phyloP scores from a whole-genome alignment of 192 early-diverging fungal species.

The Coemansia sp. region DNA sequence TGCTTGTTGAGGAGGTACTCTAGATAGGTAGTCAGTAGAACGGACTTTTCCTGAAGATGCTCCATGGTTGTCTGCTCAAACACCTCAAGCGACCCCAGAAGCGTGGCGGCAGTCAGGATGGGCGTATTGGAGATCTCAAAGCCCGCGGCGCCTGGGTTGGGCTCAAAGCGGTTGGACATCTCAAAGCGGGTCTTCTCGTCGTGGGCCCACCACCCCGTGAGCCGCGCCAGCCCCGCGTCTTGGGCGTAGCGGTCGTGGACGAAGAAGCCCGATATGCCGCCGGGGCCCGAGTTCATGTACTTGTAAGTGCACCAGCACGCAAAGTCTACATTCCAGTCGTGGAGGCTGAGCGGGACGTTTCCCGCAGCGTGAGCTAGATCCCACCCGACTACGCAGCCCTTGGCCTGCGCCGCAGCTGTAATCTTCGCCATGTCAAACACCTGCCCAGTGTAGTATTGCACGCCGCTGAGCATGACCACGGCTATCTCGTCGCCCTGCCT shows the following conservation, averaged over 20 bases:
- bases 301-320: slow-evolving; percentile 99
- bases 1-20: slow-evolving; percentile 69
- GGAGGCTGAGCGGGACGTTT: slow-evolving; percentile 85
- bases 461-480: slow-evolving; percentile 83
- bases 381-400: slow-evolving; percentile 90
- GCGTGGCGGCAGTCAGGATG: slow-evolving; percentile 70
- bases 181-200: slow-evolving; percentile 81
- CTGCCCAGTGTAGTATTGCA: slow-evolving; percentile 96
- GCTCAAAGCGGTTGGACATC: slow-evolving; percentile 84
- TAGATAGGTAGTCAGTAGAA: slow-evolving; percentile 82
- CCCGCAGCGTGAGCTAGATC: slow-evolving; percentile 97
- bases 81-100: slow-evolving; percentile 80
- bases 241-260: slow-evolving; percentile 83
- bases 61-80: slow-evolving; percentile 75
- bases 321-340: slow-evolving; percentile 98
- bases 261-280: slow-evolving; percentile 90
- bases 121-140: slow-evolving; percentile 91
- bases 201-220: slow-evolving; percentile 95
- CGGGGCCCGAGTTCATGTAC: slow-evolving; percentile 97
- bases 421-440: slow-evolving; percentile 86
- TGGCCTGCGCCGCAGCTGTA: slow-evolving; percentile 75
- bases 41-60: slow-evolving; percentile 74
- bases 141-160: slow-evolving; percentile 77
- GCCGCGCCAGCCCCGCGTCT: slow-evolving; percentile 60
- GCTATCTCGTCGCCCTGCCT: slow-evolving; percentile 78